A percentile compares a stretch with the other conserved stretches of the same genome.
phyloP scores from a whole-genome alignment of 805 yeast genomes.

The Cyberlindnera mycetangii region DNA sequence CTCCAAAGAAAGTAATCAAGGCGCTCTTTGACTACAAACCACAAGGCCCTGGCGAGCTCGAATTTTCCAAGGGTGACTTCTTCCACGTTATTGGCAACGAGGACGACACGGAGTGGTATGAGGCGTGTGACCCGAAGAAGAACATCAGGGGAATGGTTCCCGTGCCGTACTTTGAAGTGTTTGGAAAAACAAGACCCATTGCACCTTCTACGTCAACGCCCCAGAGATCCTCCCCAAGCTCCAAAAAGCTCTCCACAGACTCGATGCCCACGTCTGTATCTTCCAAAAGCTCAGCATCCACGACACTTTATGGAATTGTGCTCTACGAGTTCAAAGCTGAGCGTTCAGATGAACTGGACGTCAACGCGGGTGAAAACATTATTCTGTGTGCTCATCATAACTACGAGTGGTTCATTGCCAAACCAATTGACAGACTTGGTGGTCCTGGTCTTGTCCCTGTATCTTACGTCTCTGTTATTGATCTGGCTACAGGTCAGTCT shows the following conservation, averaged over 20 bases:
- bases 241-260: slow-evolving; percentile 21
- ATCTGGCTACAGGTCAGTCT: slow-evolving; percentile 62
- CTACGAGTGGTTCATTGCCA: slow-evolving; percentile 96
- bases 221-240: slow-evolving; percentile 11
- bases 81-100: slow-evolving; percentile 72
- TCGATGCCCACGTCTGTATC: slow-evolving; percentile 24
- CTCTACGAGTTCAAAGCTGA: slow-evolving; percentile 82
- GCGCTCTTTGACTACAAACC: slow-evolving; percentile 78
- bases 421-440: slow-evolving; percentile 90
- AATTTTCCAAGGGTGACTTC: slow-evolving; percentile 80
- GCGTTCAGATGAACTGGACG: slow-evolving; percentile 77
- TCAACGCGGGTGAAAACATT: slow-evolving; percentile 81
- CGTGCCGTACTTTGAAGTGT: slow-evolving; percentile 73
- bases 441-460: slow-evolving; percentile 98
- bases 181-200: slow-evolving; percentile 50
- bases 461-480: slow-evolving; percentile 81
- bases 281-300: slow-evolving; percentile 13
- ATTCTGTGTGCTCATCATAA: slow-evolving; percentile 95
- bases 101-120: slow-evolving; percentile 68
- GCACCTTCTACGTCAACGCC: slow-evolving; percentile 26
- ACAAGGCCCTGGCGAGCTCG: slow-evolving; percentile 76
- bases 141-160: slow-evolving; percentile 86
- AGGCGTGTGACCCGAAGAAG: slow-evolving; percentile 83
- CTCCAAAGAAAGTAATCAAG: slow-evolving; percentile 80
- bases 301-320: slow-evolving; percentile 76